These are phyloP conservation scores for Pichia manshurica DNA, from an alignment of 805 yeast genomes.

Conservation along the genomic window DNA sequence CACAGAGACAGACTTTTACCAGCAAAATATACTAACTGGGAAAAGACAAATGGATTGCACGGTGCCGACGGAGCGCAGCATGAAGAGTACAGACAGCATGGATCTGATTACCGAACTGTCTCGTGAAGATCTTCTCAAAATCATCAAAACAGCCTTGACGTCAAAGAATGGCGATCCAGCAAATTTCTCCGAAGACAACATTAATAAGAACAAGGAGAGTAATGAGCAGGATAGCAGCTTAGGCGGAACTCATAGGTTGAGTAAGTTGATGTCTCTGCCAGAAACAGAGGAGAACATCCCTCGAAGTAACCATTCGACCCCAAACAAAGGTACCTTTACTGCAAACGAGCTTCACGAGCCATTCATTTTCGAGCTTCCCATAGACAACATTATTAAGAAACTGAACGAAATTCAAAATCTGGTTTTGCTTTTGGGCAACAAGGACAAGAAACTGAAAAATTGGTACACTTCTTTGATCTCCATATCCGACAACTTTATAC, in stretches of 20 bases:
- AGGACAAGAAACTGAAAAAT: conserved; percentile 4
- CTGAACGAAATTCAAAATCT: conserved; percentile 11
- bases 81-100: not conserved
- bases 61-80: not conserved
- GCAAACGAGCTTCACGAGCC: not conserved
- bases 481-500: not conserved
- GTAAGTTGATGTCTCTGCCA: too few relatives aligned
- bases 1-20: not conserved
- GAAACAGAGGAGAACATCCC: too few relatives aligned
- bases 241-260: too few relatives aligned
- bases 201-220: not conserved
- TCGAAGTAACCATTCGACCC: not conserved
- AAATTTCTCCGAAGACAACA: not conserved
- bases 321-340: not conserved
- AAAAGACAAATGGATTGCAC: too few relatives aligned
- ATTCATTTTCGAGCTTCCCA: conserved; percentile 8
- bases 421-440: conserved; percentile 9
- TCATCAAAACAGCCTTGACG: not conserved
- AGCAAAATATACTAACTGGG: too few relatives aligned
- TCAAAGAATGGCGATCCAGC: not conserved
- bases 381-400: conserved; percentile 4
- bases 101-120: conserved; percentile 4
- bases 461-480: conserved; percentile 7
- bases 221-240: too few relatives aligned
- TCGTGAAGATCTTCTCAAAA: conserved; percentile 2